A percentile compares a stretch with the other conserved stretches of the same genome.
Evolutionary conservation across 495 filamentous ascomycete genomes (phyloP).

Genomic region (Diplogelasinospora grovesii): DNA sequence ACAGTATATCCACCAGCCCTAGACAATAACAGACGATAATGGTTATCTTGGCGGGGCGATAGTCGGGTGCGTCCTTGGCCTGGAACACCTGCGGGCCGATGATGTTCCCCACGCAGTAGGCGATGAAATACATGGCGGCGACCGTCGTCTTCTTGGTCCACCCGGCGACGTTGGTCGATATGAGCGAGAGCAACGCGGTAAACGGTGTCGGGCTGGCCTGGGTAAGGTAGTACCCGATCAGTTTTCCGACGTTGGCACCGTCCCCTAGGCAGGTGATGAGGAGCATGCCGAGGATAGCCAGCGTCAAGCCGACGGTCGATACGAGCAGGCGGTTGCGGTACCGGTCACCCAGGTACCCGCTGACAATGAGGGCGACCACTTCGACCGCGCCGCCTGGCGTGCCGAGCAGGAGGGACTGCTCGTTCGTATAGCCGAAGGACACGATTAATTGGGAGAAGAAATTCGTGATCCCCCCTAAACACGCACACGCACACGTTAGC

Average conservation of each 20-base stretch:
- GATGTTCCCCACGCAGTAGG: slow-evolving; percentile 59
- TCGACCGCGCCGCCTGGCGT: no score
- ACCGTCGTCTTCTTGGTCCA: slow-evolving; percentile 34
- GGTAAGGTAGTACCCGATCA: no score
- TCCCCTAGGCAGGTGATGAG: no score
- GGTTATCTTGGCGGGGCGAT: slow-evolving; percentile 56
- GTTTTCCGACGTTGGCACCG: no score
- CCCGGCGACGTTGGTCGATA: slow-evolving; percentile 26
- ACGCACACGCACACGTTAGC: no score
- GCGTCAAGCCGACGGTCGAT: no score
- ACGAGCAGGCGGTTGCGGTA: slow-evolving; percentile 34
- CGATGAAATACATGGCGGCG: slow-evolving; percentile 44
- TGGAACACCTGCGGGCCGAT: slow-evolving; percentile 66
- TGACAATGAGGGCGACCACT: no score
- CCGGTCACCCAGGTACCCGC: slow-evolving; percentile 34
- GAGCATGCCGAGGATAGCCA: no score
- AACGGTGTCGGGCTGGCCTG: no score
- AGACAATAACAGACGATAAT: slow-evolving; percentile 38
- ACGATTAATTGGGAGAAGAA: slow-evolving; percentile 37
- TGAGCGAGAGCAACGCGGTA: no score
- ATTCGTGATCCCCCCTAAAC: slow-evolving; percentile 37
- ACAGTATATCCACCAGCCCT: no score
- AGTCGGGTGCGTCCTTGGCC: slow-evolving; percentile 51
- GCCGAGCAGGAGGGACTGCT: no score
- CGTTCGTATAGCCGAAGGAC: slow-evolving; percentile 34